These are phyloP conservation scores for Craterostigma plantagineum DNA, from an alignment of 257 asterid genomes.

Conservation along the genomic window DNA sequence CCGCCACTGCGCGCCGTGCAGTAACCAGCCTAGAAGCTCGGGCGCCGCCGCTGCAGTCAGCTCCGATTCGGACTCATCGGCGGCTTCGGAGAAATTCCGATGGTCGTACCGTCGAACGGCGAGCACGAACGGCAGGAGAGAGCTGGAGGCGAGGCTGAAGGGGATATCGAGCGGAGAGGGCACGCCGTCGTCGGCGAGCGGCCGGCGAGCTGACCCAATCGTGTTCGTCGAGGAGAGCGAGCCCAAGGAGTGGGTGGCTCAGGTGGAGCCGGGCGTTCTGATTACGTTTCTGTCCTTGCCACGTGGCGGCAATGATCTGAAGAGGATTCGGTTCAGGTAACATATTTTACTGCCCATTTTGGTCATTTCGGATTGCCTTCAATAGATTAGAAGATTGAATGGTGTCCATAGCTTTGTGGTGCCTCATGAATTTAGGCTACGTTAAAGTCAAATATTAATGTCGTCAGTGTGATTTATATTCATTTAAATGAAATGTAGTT, in stretches of 20 bases:
- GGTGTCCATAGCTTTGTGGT: constrained; percentile 2
- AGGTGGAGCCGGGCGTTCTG: constrained; percentile 91
- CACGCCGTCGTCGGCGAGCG: constrained; percentile 85
- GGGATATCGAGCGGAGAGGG: constrained; percentile 89
- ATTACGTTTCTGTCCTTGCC: constrained; percentile 87
- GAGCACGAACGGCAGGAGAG: constrained; percentile 78
- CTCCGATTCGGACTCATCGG: constrained; percentile 26
- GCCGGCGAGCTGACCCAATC: constrained; percentile 74
- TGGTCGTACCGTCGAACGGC: constrained; percentile 78
- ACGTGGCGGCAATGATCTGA: constrained; percentile 89
- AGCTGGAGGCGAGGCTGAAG: constrained; percentile 73
- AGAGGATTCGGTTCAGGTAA: constrained; percentile 92
- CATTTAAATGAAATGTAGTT: no score
- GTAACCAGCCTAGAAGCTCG: constrained; percentile 32
- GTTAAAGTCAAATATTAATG: no score
- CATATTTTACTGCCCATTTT: constrained; percentile 4
- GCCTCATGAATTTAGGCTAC: not conserved
- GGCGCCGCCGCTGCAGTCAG: constrained; percentile 16
- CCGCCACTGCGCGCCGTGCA: constrained; percentile 62
- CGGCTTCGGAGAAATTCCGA: constrained; percentile 53
- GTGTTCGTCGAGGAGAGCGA: constrained; percentile 85
- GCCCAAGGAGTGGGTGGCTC: constrained; percentile 99
- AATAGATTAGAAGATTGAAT: constrained; percentile 1
- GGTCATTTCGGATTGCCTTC: constrained; percentile 5
- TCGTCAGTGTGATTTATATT: no score